These are phyloP conservation scores for Zalaria sp. DNA, from an alignment of 2,329 filamentous ascomycete genomes.

Conservation along the genomic window DNA sequence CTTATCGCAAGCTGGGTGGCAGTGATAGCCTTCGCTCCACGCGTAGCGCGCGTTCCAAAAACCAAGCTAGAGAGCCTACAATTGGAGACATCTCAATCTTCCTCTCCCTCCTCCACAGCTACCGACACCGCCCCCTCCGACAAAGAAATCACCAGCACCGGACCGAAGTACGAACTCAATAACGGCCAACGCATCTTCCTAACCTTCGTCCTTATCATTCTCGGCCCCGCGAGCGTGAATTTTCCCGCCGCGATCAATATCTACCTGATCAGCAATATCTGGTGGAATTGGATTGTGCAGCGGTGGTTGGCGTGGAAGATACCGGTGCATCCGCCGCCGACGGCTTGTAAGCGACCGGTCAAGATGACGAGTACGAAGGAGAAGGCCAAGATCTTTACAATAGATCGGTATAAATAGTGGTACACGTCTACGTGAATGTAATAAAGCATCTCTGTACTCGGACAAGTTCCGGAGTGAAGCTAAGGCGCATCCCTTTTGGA, in stretches of 20 bases:
- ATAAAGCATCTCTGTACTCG: no score
- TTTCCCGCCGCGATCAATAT: slow-evolving; percentile 26
- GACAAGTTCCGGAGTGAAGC: no score
- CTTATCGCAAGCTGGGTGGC: slow-evolving; percentile 34
- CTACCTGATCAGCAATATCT: slow-evolving; percentile 18
- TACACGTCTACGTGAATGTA: no score
- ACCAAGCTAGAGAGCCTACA: slow-evolving; percentile 8
- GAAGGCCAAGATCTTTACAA: not conserved
- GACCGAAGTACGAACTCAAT: slow-evolving; percentile 4
- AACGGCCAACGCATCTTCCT: slow-evolving; percentile 12
- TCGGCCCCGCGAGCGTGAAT: slow-evolving; percentile 15
- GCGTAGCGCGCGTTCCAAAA: slow-evolving; percentile 2
- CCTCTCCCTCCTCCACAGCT: not conserved
- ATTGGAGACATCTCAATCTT: not conserved
- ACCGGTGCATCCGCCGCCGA: slow-evolving; percentile 11
- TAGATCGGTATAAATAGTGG: no score
- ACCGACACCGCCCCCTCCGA: slow-evolving; percentile 4
- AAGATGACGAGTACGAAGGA: slow-evolving; percentile 10
- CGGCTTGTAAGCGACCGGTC: slow-evolving; percentile 13
- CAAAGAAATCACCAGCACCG: not conserved
- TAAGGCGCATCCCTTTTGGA: no score
- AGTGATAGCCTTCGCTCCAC: slow-evolving; percentile 24
- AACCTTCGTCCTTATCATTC: slow-evolving; percentile 15
- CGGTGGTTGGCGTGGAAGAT: slow-evolving; percentile 13
- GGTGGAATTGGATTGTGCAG: slow-evolving; percentile 8